Base-by-base conservation (phyloP, 73 alveolate species). In the Paramecium tetraurelia region DNA sequence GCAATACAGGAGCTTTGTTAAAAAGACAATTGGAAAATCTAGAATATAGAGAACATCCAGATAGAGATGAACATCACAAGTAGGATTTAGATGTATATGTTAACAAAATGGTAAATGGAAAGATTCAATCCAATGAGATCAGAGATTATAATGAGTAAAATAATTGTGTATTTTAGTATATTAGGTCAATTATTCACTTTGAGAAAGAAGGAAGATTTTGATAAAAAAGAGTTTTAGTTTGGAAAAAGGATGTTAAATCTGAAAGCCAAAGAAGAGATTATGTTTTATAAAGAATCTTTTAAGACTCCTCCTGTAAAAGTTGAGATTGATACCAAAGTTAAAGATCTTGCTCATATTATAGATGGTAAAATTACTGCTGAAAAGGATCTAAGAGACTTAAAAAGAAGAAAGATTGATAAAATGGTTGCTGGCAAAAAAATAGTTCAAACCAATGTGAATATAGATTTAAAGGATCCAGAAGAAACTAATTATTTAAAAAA, bases 401-500 rank as follows among this genome's bases (percentile, higher is more conserved):
- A 80, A 46, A 80, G 90, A 46, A 80, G 90, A 80, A 80, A 80
- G 8, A 80, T 80, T 44, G 90, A 80, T 80, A 80, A 43, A 12
- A 80, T 80, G 90, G 90, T 80, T 22, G 90, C 90, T 44, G 90
- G 90, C 7, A 80, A 80, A 48, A 80, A 80, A 22, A 80, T 80
- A 18, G 90, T 80, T 4, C 16, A 41, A 41, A 80, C 70, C 3
- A 31, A 40, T 31, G 75, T 80, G 7, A 80, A 80, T 24, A 40
- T 80, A 0, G 70, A 33, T 41, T 46, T 80, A 12, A 80, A 80
- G 16, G 90, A 80, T 80, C 90, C 90, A 21, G 90, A 80, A 80
- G 90, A 80, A 80, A 80, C 90, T 46, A 80, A 40, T 31, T 80
- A 80, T 80, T 80, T 80, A 43, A 44, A 80, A 46, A 80, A 80